A percentile compares a stretch with the other conserved stretches of the same genome.
Evolutionary conservation across 805 yeast species (phyloP).

Genomic region (Sugiyamaella americana): DNA sequence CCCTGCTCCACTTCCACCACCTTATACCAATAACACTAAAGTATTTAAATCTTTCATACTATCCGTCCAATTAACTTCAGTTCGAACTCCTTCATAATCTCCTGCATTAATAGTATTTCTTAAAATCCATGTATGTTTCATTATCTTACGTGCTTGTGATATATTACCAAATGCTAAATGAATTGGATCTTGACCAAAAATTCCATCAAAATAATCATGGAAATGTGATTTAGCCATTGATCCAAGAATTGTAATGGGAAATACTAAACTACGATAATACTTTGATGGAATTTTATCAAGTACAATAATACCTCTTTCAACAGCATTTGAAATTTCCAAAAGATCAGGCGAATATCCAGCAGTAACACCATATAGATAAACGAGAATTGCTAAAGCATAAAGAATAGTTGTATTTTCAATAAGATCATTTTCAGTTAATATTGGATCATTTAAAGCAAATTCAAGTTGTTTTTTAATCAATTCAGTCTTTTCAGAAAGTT

Average conservation of each 20-base stretch:
- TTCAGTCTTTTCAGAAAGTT: slow-evolving; percentile 2
- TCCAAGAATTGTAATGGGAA: slow-evolving; percentile 10
- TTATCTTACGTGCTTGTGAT: slow-evolving; percentile 1
- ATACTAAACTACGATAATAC: slow-evolving; percentile 11
- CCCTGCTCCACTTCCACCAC: too few relatives aligned
- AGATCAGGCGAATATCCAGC: slow-evolving; percentile 11
- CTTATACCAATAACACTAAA: slow-evolving; percentile 6
- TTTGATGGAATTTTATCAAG: slow-evolving; percentile 4
- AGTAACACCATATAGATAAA: slow-evolving; percentile 9
- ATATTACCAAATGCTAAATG: slow-evolving; percentile 7
- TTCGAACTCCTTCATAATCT: background rate
- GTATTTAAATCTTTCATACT: slow-evolving; percentile 8
- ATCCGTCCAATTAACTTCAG: slow-evolving; percentile 4
- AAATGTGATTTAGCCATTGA: slow-evolving; percentile 5
- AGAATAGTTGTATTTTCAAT: slow-evolving; percentile 9
- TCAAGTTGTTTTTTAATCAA: slow-evolving; percentile 2
- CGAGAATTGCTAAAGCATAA: slow-evolving; percentile 10
- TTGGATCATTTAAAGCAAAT: background rate
- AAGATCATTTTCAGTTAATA: background rate
- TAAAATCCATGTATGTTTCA: slow-evolving; percentile 6
- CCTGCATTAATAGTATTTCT: background rate
- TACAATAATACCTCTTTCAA: slow-evolving; percentile 3
- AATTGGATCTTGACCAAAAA: slow-evolving; percentile 1
- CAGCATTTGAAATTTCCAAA: slow-evolving; percentile 8
- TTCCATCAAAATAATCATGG: background rate